A percentile compares a stretch with the other conserved stretches of the same genome.
phyloP scores from a whole-genome alignment of 192 early-diverging fungal species.

The Rhizoclosmatium globosum region DNA sequence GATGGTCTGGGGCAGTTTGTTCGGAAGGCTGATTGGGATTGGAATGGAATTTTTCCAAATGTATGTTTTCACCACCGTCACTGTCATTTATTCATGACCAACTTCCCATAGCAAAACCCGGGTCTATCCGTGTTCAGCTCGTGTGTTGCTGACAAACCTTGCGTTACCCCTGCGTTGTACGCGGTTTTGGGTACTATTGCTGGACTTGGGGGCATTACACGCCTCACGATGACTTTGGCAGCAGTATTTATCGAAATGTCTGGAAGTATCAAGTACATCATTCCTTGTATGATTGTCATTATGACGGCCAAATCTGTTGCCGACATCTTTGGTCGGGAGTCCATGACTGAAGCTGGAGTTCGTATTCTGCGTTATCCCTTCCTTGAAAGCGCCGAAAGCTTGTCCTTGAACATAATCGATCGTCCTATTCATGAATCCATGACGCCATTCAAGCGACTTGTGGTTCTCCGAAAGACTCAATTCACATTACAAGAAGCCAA shows the following conservation, averaged over 20 bases:
- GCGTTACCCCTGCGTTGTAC: slow-evolving; percentile 90
- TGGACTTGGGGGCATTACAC: slow-evolving; percentile 65
- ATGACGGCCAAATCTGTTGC: slow-evolving; percentile 70
- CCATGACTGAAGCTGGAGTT: slow-evolving; percentile 41
- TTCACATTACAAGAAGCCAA: slow-evolving; percentile 42
- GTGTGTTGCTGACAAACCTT: slow-evolving; percentile 54
- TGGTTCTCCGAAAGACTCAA: slow-evolving; percentile 40
- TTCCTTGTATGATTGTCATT: slow-evolving; percentile 73
- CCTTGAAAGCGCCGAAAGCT: slow-evolving; percentile 54
- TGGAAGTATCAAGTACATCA: slow-evolving; percentile 92
- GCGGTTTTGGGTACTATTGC: slow-evolving; percentile 95
- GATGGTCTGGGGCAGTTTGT: slow-evolving; percentile 73
- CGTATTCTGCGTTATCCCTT: slow-evolving; percentile 55
- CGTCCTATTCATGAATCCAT: slow-evolving; percentile 48
- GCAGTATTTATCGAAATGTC: slow-evolving; percentile 99
- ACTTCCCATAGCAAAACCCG: slow-evolving; percentile 27
- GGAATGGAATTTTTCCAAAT: slow-evolving; percentile 77
- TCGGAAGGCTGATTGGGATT: slow-evolving; percentile 90
- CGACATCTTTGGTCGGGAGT: slow-evolving; percentile 56
- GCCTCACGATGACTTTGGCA: slow-evolving; percentile 53
- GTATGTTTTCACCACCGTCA: slow-evolving; percentile 33
- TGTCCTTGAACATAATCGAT: slow-evolving; percentile 74
- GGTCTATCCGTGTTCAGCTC: slow-evolving; percentile 46
- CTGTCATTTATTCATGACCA: background rate
- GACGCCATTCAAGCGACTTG: slow-evolving; percentile 64